Evolutionary conservation across 2,329 filamentous ascomycete genomes (phyloP), one percentile per base, ranked within the genome.

Genomic region (Cordyceps cicadae): DNA sequence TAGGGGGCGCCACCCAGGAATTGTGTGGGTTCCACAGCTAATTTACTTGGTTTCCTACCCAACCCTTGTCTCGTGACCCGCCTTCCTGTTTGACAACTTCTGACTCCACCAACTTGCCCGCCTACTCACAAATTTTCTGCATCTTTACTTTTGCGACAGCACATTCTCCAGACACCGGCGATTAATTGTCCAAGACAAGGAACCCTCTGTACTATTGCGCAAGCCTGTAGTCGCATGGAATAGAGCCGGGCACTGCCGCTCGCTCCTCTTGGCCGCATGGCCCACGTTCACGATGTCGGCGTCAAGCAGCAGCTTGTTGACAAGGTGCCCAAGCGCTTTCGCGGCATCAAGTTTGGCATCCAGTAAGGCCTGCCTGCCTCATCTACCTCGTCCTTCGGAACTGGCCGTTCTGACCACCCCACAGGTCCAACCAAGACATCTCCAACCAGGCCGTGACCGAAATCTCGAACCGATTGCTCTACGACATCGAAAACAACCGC

Each of bases 361-460:
- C 85, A 96, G 87, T 58, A 56, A 24, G 48, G 21, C 39, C 39
- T 24, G 34, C 39, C 39, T 24, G 19, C 15, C 39, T 15, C 34
- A 41, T 26, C 4, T 19, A 5, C 26, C 14, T 51, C 11, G 9
- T 15, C 14, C 50, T 61, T 11, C 24, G 5, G 12, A 15, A 26
- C n/a, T 14, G 19, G 24, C 12, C 14, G n/a, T 37, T 1, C 49
- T 55, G 19, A 41, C 43, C 15, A 9, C 19, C 45, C 54, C 57
- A 19, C 65, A 92, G 89, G 70, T 96, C 92, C 29, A 92, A 90
- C 68, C 89, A 96, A 71, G 91, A 97, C 70, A 96, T 97, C 66
- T 89, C 96, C 67, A 95, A 93, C 71, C 94, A 99, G 75, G 92
- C 89, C 64, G 92, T 97, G 61, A 83, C 97, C 66, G 92, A 97